A percentile compares a stretch with the other conserved stretches of the same genome.
phyloP scores from a whole-genome alignment of 345 rosid species.

The Gossypium thurberi region DNA sequence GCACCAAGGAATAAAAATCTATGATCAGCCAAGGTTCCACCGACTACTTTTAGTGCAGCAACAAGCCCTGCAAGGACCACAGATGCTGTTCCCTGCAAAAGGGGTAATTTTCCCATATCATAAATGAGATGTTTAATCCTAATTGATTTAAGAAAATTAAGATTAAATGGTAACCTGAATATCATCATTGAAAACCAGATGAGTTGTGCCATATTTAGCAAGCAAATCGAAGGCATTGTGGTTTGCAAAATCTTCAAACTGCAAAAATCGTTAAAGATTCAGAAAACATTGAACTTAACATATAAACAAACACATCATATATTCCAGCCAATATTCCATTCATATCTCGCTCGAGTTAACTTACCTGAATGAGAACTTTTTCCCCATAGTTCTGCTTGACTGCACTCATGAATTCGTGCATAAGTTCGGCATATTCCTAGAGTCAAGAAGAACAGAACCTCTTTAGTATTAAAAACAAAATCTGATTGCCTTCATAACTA shows the following conservation, averaged over 20 bases:
- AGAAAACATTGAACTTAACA: not conserved
- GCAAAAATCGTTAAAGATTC: constrained; percentile 22
- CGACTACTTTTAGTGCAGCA: constrained; percentile 66
- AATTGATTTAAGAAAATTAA: not conserved
- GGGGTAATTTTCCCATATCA: constrained; percentile 1
- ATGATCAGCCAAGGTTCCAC: constrained; percentile 74
- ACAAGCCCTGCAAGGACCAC: constrained; percentile 96
- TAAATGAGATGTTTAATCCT: constrained; percentile 8
- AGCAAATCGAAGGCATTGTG: constrained; percentile 93
- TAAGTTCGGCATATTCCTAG: constrained; percentile 90
- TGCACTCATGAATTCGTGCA: constrained; percentile 91
- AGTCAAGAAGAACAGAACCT: constrained; percentile 16
- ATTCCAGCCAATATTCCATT: not conserved
- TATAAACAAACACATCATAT: not conserved
- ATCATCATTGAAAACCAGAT: constrained; percentile 96
- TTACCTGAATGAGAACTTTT: constrained; percentile 88
- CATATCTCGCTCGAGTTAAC: not conserved
- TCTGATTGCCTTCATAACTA: not conserved
- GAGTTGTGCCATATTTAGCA: constrained; percentile 80
- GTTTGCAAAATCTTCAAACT: constrained; percentile 98
- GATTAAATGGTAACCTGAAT: constrained; percentile 58
- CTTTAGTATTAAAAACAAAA: not conserved
- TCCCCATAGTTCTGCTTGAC: constrained; percentile 93
- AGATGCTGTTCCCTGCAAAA: constrained; percentile 88
- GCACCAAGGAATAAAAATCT: constrained; percentile 93